Evolutionary conservation across 1,139 yeast genomes (phyloP).

Genomic region (Citeromyces hawaiiensis): DNA sequence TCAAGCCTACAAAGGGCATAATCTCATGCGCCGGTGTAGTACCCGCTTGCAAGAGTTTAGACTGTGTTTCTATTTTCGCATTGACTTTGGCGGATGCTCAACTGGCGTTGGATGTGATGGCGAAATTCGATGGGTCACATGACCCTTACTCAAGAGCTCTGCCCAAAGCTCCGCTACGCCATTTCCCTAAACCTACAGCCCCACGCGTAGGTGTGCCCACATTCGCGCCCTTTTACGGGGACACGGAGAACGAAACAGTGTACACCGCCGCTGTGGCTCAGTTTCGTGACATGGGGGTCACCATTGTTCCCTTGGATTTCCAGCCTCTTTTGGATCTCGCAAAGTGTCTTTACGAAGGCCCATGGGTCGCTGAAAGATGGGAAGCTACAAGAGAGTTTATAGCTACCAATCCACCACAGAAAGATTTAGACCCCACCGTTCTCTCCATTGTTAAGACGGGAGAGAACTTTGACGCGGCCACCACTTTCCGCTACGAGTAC

Average conservation of each 20-base stretch:
- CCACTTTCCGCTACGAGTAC: conserved; percentile 75
- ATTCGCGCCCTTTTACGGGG: conserved; percentile 67
- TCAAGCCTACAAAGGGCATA: conserved; percentile 84
- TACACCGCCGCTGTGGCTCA: conserved; percentile 47
- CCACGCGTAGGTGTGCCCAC: conserved; percentile 57
- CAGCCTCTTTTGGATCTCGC: conserved; percentile 70
- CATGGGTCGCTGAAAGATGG: conserved; percentile 97
- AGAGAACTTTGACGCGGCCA: conserved; percentile 64
- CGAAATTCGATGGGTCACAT: conserved; percentile 52
- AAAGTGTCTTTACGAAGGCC: conserved; percentile 85
- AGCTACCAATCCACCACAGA: conserved; percentile 57
- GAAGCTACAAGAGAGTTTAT: conserved; percentile 70
- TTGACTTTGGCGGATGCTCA: conserved; percentile 76
- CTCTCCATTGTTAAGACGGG: conserved; percentile 64
- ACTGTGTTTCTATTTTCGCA: conserved; percentile 81
- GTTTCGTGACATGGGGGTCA: conserved; percentile 40
- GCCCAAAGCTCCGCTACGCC: conserved; percentile 55
- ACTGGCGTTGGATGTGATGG: conserved; percentile 52
- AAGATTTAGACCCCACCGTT: conserved; percentile 77
- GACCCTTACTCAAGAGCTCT: conserved; percentile 73
- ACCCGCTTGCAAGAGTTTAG: conserved; percentile 94
- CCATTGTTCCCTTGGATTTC: conserved; percentile 51
- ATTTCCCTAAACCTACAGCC: conserved; percentile 38
- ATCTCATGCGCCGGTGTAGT: conserved; percentile 82
- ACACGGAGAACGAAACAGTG: conserved; percentile 58